Base-by-base conservation (phyloP, 2,329 filamentous ascomycete genomes). In the Penicillium crustosum region DNA sequence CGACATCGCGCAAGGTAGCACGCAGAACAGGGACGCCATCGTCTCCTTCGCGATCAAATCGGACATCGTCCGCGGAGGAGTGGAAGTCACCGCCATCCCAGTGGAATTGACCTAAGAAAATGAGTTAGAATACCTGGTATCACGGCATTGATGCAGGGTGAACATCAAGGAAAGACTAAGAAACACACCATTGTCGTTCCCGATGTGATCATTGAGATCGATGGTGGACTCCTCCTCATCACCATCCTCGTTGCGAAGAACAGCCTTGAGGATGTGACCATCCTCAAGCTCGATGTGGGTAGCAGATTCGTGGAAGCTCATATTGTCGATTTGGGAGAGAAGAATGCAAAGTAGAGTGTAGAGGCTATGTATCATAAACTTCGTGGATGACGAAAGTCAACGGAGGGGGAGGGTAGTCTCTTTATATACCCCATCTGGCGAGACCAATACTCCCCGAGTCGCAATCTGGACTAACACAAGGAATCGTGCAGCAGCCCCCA, bases 221-320 rank as follows among this genome's bases (percentile, higher is more conserved):
- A 83, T 66, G 66, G 77, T 71, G 13, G 77, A 66, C 25, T 84
- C 78, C 27, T 76, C 65, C 52, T 68, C 70, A 0, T 82, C 76
- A 42, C 79, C 82, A 6, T 79, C 69, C 3, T 57, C 73, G 50
- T 75, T 75, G 17, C 58, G 66, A 48, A 82, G 78, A 47, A 68
- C 61, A 57, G 77, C 80, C 27, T 63, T 70, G 57, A 85, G 82
- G 65, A 81, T 78, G 70, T 80, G 77, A 62, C 75, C 76, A 63
- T 83, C 77, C 48, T 82, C 80, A 62, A 85, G 68, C 65, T 73
- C 73, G 67, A 83, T 78, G 61, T 80, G 61, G 45, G 76, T 57
- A 47, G 80, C 77, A 51, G 77, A 77, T 53, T 67, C 58, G 72
- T 84, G 80, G 77, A 86, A 86, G 71, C 75, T 78, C 79, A 80